Percentiles rank a stretch among this genome's conserved stretches.
Conservation (phyloP, 2,329 filamentous ascomycete genomes). For the Alternaria hordeiaustralica region DNA sequence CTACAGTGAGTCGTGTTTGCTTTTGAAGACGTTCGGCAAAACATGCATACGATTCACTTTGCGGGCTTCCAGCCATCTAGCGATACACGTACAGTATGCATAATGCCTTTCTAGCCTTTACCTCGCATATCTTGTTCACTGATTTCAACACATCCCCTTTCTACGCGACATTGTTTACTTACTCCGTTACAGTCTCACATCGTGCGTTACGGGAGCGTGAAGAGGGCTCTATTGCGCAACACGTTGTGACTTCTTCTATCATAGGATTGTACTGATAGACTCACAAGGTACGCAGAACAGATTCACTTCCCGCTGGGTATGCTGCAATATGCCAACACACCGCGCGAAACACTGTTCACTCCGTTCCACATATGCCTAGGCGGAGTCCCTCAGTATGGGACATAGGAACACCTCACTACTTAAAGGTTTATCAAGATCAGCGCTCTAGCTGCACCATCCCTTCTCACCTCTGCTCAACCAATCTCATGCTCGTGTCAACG, state of each 20-base stretch:
- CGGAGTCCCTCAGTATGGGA: not conserved
- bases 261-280: not conserved
- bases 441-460: not conserved
- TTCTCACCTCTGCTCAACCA: not conserved
- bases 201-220: too few relatives aligned
- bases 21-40: not conserved
- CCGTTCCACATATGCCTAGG: not conserved
- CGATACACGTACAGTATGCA: not conserved
- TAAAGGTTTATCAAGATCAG: not conserved
- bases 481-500: not conserved
- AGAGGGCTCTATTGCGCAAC: not conserved
- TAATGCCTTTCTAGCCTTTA: not conserved
- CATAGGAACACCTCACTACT: not conserved
- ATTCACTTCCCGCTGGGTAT: not conserved
- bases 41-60: not conserved
- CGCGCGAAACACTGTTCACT: not conserved
- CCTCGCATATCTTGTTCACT: not conserved
- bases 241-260: not conserved
- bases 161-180: not conserved
- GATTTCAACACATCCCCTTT: not conserved
- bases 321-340: not conserved
- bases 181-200: not conserved
- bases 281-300: not conserved
- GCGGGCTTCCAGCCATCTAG: not conserved
- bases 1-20: not conserved